These are phyloP conservation scores for Kluyveromyces marxianus DNA, from an alignment of 1,139 yeast species.

Conservation along the genomic window DNA sequence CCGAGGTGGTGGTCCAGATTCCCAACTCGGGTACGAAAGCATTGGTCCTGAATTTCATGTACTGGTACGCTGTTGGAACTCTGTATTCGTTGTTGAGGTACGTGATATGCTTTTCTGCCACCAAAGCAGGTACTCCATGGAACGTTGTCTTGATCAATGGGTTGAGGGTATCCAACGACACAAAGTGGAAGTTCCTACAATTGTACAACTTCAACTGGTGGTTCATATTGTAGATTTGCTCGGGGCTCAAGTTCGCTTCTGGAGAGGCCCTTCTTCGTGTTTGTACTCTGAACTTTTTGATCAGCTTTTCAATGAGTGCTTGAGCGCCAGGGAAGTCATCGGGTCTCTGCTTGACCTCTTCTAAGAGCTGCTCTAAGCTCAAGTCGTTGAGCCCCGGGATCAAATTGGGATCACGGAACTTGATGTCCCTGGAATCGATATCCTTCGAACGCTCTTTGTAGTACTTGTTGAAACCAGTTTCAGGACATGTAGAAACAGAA, in stretches of 20 bases:
- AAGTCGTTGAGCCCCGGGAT: conserved; percentile 8
- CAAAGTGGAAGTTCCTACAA: conserved; percentile 50
- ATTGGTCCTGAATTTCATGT: conserved; percentile 22
- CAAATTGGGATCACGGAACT: conserved; percentile 9
- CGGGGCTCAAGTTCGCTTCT: conserved; percentile 18
- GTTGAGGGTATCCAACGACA: conserved; percentile 36
- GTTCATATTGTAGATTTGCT: conserved; percentile 22
- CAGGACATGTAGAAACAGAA: conserved; percentile 29
- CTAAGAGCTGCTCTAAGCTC: conserved; percentile 1
- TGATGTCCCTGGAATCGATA: background rate
- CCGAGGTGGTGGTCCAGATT: conserved; percentile 18
- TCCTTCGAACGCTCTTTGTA: conserved; percentile 1
- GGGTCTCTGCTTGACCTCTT: conserved; percentile 1
- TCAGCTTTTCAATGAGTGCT: background rate
- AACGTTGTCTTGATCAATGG: conserved; percentile 41
- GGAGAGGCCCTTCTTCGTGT: conserved; percentile 12
- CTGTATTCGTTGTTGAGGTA: conserved; percentile 41
- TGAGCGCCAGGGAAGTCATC: background rate
- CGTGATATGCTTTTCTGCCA: conserved; percentile 36
- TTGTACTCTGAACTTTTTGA: background rate
- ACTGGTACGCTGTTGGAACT: conserved; percentile 29
- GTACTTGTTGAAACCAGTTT: background rate
- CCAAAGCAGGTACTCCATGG: conserved; percentile 45
- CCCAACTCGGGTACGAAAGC: conserved; percentile 25
- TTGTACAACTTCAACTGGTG: conserved; percentile 33